Conservation (phyloP, 345 rosid species). For the Turritis glabra region DNA sequence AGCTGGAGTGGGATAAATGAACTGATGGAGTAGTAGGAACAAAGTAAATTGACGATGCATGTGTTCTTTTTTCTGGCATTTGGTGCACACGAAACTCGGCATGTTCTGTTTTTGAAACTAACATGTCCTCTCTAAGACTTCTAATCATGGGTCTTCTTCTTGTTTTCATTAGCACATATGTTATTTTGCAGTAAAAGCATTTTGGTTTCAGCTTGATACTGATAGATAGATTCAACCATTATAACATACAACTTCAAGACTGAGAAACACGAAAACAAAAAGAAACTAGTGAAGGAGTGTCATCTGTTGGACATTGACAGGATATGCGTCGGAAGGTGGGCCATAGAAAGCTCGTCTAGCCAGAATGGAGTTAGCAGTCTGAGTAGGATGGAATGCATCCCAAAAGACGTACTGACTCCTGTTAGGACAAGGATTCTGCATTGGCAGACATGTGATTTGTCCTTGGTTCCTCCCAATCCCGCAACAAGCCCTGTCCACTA, state of each 20-base stretch:
- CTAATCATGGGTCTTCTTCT: conserved; percentile 9
- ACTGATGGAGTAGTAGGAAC: conserved; percentile 13
- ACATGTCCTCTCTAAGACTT: conserved; percentile 12
- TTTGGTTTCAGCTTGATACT: conserved; percentile 6
- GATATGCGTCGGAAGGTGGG: conserved; percentile 57
- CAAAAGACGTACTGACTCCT: conserved; percentile 65
- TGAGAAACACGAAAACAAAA: neutral
- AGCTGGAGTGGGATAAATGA: conserved; percentile 82
- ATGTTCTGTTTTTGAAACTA: conserved; percentile 29
- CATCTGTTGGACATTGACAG: conserved; percentile 78
- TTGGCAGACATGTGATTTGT: conserved; percentile 72
- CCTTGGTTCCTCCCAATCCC: conserved; percentile 72
- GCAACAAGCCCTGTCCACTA: conserved; percentile 74
- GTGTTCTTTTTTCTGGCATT: conserved; percentile 8
- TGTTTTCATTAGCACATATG: conserved; percentile 9
- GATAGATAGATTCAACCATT: conserved; percentile 20
- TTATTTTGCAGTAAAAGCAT: conserved; percentile 23
- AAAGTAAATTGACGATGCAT: conserved; percentile 21
- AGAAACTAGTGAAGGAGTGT: conserved; percentile 41
- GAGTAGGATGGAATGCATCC: conserved; percentile 95
- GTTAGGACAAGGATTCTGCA: conserved; percentile 55
- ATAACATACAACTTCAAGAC: conserved; percentile 16
- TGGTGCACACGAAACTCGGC: conserved; percentile 14
- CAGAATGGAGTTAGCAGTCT: conserved; percentile 61
- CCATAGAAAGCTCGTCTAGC: conserved; percentile 69